Base-by-base conservation (phyloP, 2,329 filamentous ascomycete genomes). In the Endothia cerciana region DNA sequence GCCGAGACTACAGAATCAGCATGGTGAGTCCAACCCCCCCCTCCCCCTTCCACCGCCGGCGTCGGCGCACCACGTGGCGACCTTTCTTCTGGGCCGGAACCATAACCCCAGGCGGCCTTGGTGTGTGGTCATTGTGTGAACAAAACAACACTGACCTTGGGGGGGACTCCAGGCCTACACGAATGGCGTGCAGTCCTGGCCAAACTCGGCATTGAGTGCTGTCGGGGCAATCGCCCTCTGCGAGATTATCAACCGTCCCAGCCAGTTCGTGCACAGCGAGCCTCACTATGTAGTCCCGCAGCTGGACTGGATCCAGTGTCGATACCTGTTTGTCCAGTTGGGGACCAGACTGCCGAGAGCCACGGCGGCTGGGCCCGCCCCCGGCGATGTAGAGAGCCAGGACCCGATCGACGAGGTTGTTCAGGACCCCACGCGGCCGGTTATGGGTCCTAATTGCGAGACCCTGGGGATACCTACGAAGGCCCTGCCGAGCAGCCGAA, bases 261-360 rank as follows among this genome's bases (percentile, higher is more conserved):
- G 75, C 0, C 73, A 89, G 55, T 97, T 91, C 72, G 76, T 83
- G 5, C 83, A 79, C 68, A 71, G 10, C 0, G 69, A 0, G 0
- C 89, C 89, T 0, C 87, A 89, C 77, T 88, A 91, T 57, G 94
- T 97, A 10, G 88, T 97, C 1, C 75, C 85, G 33, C 82, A 93
- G 55, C 79, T 90, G 11, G 90, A 96, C 72, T 97, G 94, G 94
- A 93, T 97, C 66, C 93, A 96, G 73, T 93, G 92, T 33, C 86
- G 93, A 53, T 97, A 96, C 76, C 82, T 97, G 1, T 91, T 97
- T 70, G 87, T 82, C 25, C 62, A 70, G 17, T 30, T 28, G 22
- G 45, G n/a, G 22, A 22, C 7, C 19, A 22, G 2, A 8, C 3
- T 10, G n/a, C 4, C 7, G 43, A 22, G 22, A 4, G n/a, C 6